Percentiles rank a stretch among this genome's conserved stretches.
phyloP scores from a whole-genome alignment of 23 red algal species.

The Pyropia yezoensis region DNA sequence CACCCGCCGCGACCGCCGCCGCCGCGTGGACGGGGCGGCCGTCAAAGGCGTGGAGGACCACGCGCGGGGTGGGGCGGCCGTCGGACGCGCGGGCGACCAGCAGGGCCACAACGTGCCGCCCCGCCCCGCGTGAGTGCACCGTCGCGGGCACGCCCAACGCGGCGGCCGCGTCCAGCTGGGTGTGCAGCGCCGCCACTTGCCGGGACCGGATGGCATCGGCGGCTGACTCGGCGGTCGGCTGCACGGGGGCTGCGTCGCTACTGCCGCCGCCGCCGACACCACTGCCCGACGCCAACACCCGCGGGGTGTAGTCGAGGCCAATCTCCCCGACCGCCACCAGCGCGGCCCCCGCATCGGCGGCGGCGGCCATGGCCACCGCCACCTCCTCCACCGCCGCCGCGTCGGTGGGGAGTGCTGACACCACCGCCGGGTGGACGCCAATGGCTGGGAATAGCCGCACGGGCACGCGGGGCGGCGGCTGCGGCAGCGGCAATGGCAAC shows the following conservation, averaged over 20 bases:
- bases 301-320: slow-evolving; percentile 51
- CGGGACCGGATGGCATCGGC: too few species aligned
- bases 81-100: slow-evolving; percentile 4
- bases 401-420: slow-evolving; percentile 9
- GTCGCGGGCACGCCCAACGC: slow-evolving; percentile 16
- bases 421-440: slow-evolving; percentile 44
- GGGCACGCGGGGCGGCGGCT: too few species aligned
- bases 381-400: neutral
- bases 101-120: slow-evolving; percentile 20
- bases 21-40: slow-evolving; percentile 42
- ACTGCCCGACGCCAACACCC: slow-evolving; percentile 13
- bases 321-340: slow-evolving; percentile 52
- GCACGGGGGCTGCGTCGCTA: neutral
- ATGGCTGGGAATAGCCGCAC: slow-evolving; percentile 11
- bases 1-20: slow-evolving; percentile 14
- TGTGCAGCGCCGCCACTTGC: neutral
- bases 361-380: too few species aligned
- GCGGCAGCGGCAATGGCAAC: too few species aligned
- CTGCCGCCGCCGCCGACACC: too few species aligned
- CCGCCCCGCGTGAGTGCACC: slow-evolving; percentile 37
- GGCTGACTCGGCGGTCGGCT: neutral
- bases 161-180: slow-evolving; percentile 10
- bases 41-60: slow-evolving; percentile 50
- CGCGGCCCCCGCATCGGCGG: neutral
- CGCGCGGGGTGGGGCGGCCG: too few species aligned